Conservation (phyloP, 257 asterid species). For the Penstemon eatonii region DNA sequence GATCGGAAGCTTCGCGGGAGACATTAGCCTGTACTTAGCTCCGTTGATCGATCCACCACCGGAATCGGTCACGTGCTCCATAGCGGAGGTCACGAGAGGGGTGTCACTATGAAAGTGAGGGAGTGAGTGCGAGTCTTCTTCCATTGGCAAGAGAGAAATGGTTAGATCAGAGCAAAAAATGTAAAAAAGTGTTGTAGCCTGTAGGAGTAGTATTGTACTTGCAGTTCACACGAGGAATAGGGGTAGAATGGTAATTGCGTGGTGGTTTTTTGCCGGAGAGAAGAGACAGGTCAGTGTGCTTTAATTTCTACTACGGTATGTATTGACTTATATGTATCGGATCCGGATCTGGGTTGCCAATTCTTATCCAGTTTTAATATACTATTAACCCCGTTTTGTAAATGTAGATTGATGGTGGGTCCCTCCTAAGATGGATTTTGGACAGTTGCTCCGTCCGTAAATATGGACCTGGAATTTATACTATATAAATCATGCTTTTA, state of each 20-base stretch:
- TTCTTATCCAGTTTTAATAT: conserved; percentile 32
- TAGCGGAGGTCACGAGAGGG: background rate
- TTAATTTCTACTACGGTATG: conserved; percentile 15
- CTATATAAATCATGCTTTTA: no score
- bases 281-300: conserved; percentile 1
- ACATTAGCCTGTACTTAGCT: conserved; percentile 85
- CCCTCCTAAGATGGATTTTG: conserved; percentile 17
- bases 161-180: no score
- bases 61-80: conserved; percentile 21
- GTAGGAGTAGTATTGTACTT: no score
- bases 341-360: conserved; percentile 30
- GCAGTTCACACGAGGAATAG: background rate
- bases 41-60: conserved; percentile 48
- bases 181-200: no score
- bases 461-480: no score
- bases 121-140: conserved; percentile 13
- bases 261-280: background rate
- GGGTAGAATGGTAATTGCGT: conserved; percentile 34
- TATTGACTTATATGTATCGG: conserved; percentile 28
- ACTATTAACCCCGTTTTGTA: background rate
- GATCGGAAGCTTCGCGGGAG: conserved; percentile 99
- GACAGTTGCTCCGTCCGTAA: no score
- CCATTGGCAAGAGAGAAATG: conserved; percentile 31
- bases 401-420: no score
- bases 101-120: conserved; percentile 22